A percentile compares a stretch with the other conserved stretches of the same genome.
phyloP scores from a whole-genome alignment of 371 early-diverging fungal species.

The Saksenaea oblongispora region DNA sequence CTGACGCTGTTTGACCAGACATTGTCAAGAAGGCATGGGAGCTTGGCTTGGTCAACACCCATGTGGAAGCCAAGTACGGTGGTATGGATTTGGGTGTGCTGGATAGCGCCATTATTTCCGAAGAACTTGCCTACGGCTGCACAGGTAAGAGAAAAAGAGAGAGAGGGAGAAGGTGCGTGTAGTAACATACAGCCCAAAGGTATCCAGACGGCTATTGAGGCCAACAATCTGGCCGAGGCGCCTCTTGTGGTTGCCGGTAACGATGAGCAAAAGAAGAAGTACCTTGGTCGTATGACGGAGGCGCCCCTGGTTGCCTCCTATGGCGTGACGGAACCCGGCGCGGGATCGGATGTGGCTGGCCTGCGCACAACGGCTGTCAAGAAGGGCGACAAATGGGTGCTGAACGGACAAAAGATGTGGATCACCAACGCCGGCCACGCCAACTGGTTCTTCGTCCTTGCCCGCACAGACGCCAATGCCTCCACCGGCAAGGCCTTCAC shows the following conservation, averaged over 20 bases:
- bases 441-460: constrained; percentile 98
- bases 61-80: constrained; percentile 87
- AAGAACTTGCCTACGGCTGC: constrained; percentile 95
- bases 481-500: constrained; percentile 91
- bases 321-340: constrained; percentile 88
- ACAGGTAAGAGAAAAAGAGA: constrained; percentile 54
- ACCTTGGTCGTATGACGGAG: constrained; percentile 93
- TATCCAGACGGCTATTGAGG: constrained; percentile 97
- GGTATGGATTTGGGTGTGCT: constrained; percentile 85
- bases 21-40: constrained; percentile 97
- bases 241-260: constrained; percentile 89
- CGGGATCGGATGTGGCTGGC: constrained; percentile 78
- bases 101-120: constrained; percentile 80
- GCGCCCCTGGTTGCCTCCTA: constrained; percentile 92
- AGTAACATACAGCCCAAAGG: too few relatives aligned
- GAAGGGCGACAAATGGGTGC: constrained; percentile 69
- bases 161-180: neutral
- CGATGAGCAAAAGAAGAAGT: constrained; percentile 86
- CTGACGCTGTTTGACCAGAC: too few relatives aligned
- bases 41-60: constrained; percentile 91
- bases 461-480: constrained; percentile 82
- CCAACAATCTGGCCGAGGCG: constrained; percentile 94
- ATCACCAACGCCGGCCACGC: constrained; percentile 97
- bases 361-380: constrained; percentile 67
- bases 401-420: constrained; percentile 84